Evolutionary conservation across 2,329 filamentous ascomycete species (phyloP).

Genomic region (Alternaria sp.): DNA sequence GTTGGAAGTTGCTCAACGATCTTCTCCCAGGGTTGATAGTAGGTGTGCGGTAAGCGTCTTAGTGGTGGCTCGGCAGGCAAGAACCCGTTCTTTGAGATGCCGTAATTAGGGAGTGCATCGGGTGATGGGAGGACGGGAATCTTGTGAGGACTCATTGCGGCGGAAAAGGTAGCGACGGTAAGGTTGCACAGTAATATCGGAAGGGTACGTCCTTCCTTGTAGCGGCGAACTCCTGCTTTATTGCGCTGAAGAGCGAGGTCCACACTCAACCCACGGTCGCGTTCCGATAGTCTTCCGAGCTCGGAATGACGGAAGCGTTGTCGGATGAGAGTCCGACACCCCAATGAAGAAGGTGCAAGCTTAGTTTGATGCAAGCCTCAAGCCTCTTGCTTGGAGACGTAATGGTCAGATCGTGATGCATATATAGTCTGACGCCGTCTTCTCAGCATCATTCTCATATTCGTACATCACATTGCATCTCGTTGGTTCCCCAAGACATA

Average conservation of each 20-base stretch:
- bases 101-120: conserved; percentile 70
- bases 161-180: conserved; percentile 1
- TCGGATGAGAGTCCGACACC: conserved; percentile 10
- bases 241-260: conserved; percentile 4
- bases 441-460: neutral
- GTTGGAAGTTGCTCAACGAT: conserved; percentile 77
- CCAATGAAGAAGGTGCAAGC: conserved; percentile 25
- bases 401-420: conserved; percentile 5
- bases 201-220: conserved; percentile 8
- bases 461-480: neutral
- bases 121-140: conserved; percentile 29
- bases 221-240: conserved; percentile 28
- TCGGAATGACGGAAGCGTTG: neutral
- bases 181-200: neutral
- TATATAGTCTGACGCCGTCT: conserved; percentile 10
- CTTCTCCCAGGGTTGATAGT: conserved; percentile 89
- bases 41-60: conserved; percentile 75
- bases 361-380: conserved; percentile 11
- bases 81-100: conserved; percentile 79
- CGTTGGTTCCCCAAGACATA: neutral
- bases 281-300: conserved; percentile 14
- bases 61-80: conserved; percentile 76
- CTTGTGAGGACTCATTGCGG: conserved; percentile 39
- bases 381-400: conserved; percentile 15
- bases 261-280: neutral